These are phyloP conservation scores for Pythium chondricola DNA, from an alignment of 352 stramenopile genomes.

Conservation along the genomic window DNA sequence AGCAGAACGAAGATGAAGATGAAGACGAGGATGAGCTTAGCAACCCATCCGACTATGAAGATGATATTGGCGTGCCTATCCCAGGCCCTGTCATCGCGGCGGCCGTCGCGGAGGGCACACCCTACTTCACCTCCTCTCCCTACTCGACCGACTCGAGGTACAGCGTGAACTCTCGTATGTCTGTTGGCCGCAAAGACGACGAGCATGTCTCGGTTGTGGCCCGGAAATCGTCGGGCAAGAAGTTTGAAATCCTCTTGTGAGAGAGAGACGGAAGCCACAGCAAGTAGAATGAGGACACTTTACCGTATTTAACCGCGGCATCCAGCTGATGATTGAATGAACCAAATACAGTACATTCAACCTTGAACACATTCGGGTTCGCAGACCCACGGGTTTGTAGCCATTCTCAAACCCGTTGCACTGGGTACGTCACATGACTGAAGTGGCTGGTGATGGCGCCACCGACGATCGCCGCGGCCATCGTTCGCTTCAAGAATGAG, in stretches of 20 bases:
- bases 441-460: neutral
- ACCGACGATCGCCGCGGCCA: constrained; percentile 20
- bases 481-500: constrained; percentile 46
- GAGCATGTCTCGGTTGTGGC: constrained; percentile 15
- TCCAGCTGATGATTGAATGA: too few species aligned
- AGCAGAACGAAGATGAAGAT: constrained; percentile 19
- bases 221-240: constrained; percentile 16
- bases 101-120: constrained; percentile 13
- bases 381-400: neutral
- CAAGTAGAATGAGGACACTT: too few species aligned
- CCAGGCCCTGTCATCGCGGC: constrained; percentile 10
- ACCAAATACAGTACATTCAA: constrained; percentile 2
- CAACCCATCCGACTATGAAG: constrained; percentile 5
- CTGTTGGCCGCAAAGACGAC: constrained; percentile 8
- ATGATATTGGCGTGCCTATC: constrained; percentile 16
- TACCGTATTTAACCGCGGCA: too few species aligned
- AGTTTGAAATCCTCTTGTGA: constrained; percentile 18
- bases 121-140: constrained; percentile 9
- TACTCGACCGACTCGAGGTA: neutral
- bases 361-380: neutral
- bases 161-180: constrained; percentile 1
- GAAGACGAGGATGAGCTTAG: constrained; percentile 11
- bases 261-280: neutral
- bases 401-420: neutral
- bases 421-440: neutral